Evolutionary conservation across 345 rosid species (phyloP), one percentile per base, ranked within the genome.

Genomic region (Nephelium lappaceum): DNA sequence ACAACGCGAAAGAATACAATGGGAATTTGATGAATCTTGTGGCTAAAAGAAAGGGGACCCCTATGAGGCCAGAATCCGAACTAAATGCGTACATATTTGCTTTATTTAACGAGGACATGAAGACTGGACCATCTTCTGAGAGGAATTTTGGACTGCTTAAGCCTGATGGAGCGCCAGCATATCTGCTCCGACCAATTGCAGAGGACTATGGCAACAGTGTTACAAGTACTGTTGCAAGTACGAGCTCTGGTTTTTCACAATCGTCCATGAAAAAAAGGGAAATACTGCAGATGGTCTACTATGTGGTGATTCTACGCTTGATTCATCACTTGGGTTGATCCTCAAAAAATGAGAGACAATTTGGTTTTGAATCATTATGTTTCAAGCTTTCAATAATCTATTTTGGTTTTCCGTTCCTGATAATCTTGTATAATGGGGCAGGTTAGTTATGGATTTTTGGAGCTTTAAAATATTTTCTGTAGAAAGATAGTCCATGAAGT

Each of bases 81-180:
- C 43, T 87, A 43, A 87, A 82, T 62, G 81, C 82, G 25, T 84
- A 78, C 16, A 83, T 89, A 7, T 89, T 87, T 62, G 88, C 92
- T 38, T 63, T 88, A 72, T 88, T 86, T 62, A 88, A 88, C 41
- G 91, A 88, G 84, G 83, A 88, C 73, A 66, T 86, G 87, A 88
- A 88, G 81, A 82, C 87, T 12, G 91, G 91, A 23, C 89, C 89
- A 6, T 60, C 80, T 1, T 88, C 91, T 12, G 91, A 86, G 86
- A 80, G 86, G 80, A 82, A 88, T 60, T 88, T 84, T 49, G 91
- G 89, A 16, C 75, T 88, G 49, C 86, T 88, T 60, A 81, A 83
- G 74, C 91, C 89, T 6, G 91, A 88, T 31, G 88, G 91, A 38
- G 73, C 86, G 1, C 85, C 91, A 0, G 88, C 81, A 0, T 88